Evolutionary conservation across 768 basidiomycete species (phyloP), one percentile per base, ranked within the genome.

Genomic region (Hericium alpestre): DNA sequence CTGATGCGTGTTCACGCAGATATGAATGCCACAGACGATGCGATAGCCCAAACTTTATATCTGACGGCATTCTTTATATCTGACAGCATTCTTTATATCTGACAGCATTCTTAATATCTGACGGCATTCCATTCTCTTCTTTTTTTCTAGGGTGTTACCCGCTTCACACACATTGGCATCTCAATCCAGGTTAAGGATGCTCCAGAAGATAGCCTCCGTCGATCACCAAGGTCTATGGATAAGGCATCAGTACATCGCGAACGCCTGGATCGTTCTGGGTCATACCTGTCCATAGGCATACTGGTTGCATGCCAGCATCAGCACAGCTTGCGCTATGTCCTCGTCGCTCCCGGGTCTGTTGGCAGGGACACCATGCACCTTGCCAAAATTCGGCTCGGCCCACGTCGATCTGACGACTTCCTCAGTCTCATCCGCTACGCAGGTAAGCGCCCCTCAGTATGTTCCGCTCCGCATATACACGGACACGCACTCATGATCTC

Each of bases 361-460:
- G 69, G 72, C 23, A 18, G 43, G 43, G 20, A 46, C 20, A n/a
- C 43, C 39, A 72, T 69, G 18, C 64, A 8, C 51, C 71, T 70
- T 67, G 65, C 59, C 70, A 67, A 59, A 69, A 65, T 60, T 67
- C 64, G 65, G 39, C 65, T 64, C 20, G 65, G 61, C 15, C 59
- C 58, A 68, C 10, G 59, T 51, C 3, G 67, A 70, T 60, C 70
- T 72, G 60, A 73, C 69, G 39, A 52, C 51, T 39, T 66, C 69
- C 51, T 72, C 66, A 0, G 69, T 71, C 61, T 53, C 60, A 0
- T 58, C 60, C 23, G 61, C 65, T 66, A 37, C 4, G 15, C 10
- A 23, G 47, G 71, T 73, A 54, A 76, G 71, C 23, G 76, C 77
- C 18, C 68, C 71, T 52, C 76, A 71, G 15, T 69, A 72, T 12